phyloP scores from a whole-genome alignment of 139 green algal genomes.

The Desmodesmus armatus region DNA sequence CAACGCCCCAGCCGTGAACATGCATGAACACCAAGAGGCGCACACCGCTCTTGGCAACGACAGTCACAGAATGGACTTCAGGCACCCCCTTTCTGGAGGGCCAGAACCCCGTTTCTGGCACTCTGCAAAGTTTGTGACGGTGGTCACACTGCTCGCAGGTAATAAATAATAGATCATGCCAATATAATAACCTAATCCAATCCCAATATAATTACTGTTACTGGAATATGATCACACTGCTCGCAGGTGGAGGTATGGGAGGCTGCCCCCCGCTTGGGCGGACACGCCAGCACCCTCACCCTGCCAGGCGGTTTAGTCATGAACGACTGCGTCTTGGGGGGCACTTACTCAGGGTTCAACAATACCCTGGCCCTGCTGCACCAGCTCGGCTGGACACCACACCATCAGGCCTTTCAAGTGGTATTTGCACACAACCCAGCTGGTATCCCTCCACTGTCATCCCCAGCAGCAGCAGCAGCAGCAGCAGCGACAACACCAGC shows the following conservation, averaged over 20 bases:
- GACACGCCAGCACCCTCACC: not conserved
- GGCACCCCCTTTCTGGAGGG: no score
- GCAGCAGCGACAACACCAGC: no score
- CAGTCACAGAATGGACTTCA: no score
- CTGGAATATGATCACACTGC: not conserved
- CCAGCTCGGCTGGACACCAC: not conserved
- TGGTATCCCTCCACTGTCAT: no score
- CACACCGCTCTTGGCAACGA: not conserved
- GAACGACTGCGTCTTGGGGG: not conserved
- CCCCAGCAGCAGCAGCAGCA: no score
- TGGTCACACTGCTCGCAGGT: no score
- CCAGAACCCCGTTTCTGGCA: no score
- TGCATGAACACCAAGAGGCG: not conserved
- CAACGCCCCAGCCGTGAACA: not conserved
- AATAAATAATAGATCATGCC: no score
- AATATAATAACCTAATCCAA: not conserved
- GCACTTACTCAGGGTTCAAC: not conserved
- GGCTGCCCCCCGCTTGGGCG: not conserved
- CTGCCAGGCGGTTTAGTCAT: not conserved
- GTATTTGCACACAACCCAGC: not conserved
- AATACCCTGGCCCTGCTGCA: not conserved
- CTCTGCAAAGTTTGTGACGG: no score
- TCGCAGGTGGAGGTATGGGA: constrained; percentile 9
- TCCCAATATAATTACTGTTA: not conserved
- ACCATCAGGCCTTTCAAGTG: not conserved